phyloP scores from a whole-genome alignment of 208 protist genomes.

The Acanthamoeba sp. region DNA sequence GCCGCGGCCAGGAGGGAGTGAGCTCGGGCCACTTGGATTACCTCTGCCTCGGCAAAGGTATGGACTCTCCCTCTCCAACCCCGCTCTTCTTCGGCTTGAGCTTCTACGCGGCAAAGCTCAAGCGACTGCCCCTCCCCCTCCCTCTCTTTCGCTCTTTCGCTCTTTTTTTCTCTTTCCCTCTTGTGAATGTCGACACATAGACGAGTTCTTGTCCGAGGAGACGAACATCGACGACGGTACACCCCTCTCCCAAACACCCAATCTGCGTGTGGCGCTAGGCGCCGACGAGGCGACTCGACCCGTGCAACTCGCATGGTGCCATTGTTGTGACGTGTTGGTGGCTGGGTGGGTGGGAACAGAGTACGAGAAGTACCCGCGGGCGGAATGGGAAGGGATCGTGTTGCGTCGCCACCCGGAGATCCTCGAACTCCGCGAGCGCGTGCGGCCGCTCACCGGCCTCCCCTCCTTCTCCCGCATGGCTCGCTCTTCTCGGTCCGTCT shows the following conservation, averaged over 20 bases:
- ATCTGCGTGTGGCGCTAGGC: not conserved
- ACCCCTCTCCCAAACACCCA: not conserved
- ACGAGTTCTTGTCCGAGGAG: constrained; percentile 11
- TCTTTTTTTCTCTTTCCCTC: no score
- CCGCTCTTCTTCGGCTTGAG: no score
- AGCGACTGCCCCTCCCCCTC: not conserved
- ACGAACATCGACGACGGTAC: constrained; percentile 13
- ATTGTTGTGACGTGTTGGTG: no score
- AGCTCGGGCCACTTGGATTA: constrained; percentile 7
- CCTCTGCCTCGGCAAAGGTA: constrained; percentile 44
- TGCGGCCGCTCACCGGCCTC: constrained; percentile 74
- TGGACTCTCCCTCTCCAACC: not conserved
- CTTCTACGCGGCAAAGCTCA: no score
- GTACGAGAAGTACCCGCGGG: not conserved
- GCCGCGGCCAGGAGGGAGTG: not conserved
- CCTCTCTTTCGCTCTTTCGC: no score
- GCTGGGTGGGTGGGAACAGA: not conserved
- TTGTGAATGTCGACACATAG: no score
- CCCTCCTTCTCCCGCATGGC: constrained; percentile 35
- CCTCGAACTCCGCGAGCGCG: constrained; percentile 80
- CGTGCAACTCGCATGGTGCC: no score
- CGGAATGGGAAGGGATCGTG: constrained; percentile 43
- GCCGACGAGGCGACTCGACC: no score
- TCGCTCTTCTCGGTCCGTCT: not conserved
- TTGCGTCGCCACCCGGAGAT: constrained; percentile 82